Percentiles rank a stretch among this genome's conserved stretches.
phyloP scores from a whole-genome alignment of 257 asterid genomes.

The Scutellaria baicalensis region DNA sequence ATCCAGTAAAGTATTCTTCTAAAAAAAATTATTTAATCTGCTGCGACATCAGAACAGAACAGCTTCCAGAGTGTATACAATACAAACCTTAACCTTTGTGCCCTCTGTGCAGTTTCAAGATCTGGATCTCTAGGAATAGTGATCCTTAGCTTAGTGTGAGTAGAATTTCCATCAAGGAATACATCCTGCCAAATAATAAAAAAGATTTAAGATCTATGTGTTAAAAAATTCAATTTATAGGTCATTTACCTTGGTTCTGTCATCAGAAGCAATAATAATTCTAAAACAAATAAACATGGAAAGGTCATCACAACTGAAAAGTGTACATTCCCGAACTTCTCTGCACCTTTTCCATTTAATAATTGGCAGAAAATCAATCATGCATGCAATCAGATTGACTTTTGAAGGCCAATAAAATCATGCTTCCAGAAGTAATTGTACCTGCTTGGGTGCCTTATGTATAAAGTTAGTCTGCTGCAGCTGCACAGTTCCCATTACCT shows the following conservation, averaged over 20 bases:
- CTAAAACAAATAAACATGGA: not conserved
- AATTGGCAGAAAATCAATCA: not conserved
- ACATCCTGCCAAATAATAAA: conserved; percentile 48
- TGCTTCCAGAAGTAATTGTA: conserved; percentile 14
- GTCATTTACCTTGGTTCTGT: not conserved
- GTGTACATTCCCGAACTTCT: not conserved
- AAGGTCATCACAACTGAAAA: not conserved
- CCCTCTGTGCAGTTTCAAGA: conserved; percentile 78
- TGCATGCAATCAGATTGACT: not conserved
- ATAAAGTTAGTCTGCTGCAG: conserved; percentile 57
- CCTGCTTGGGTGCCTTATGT: conserved; percentile 79
- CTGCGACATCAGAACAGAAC: not conserved
- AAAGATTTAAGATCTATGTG: not conserved
- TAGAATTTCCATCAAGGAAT: conserved; percentile 25
- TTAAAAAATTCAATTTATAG: not conserved
- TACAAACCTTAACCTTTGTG: conserved; percentile 32
- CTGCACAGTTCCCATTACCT: conserved; percentile 64
- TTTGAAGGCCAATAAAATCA: not conserved
- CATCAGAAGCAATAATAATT: not conserved
- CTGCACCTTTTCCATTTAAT: not conserved
- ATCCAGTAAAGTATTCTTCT: not conserved
- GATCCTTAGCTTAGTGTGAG: conserved; percentile 43
- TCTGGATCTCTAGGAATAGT: conserved; percentile 81
- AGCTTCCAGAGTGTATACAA: not conserved
- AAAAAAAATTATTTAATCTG: not conserved